A percentile compares a stretch with the other conserved stretches of the same genome.
Evolutionary conservation across 495 filamentous ascomycete genomes (phyloP).

Genomic region (Massariosphaeria phaeospora): DNA sequence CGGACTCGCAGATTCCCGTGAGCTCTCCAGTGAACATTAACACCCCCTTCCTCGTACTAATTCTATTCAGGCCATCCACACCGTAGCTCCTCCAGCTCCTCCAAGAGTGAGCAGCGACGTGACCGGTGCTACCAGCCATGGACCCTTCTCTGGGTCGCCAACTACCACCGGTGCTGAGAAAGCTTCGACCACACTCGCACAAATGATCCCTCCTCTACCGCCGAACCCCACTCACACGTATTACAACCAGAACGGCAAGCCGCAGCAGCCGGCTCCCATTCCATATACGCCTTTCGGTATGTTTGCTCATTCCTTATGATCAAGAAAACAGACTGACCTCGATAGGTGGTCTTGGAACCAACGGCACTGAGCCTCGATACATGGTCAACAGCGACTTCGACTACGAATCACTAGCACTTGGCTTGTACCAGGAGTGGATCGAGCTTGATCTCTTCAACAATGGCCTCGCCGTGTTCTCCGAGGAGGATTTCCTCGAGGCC

Average conservation of each 20-base stretch:
- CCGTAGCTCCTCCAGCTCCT: conserved; percentile 13
- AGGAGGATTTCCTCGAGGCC: conserved; percentile 62
- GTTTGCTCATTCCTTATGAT: background rate
- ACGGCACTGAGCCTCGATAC: conserved; percentile 69
- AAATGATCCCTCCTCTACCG: conserved; percentile 33
- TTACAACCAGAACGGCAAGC: conserved; percentile 68
- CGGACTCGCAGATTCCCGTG: conserved; percentile 30
- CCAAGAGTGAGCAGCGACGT: conserved; percentile 29
- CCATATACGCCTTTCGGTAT: conserved; percentile 67
- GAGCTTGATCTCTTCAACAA: conserved; percentile 85
- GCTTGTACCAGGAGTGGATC: conserved; percentile 78
- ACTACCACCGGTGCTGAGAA: conserved; percentile 41
- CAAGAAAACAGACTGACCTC: background rate
- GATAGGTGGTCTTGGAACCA: conserved; percentile 63
- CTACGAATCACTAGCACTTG: conserved; percentile 47
- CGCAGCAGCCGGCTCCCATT: conserved; percentile 59
- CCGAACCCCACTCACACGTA: conserved; percentile 43
- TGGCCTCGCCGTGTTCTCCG: conserved; percentile 65
- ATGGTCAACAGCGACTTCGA: conserved; percentile 42
- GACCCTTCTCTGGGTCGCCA: conserved; percentile 38
- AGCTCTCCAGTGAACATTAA: no score
- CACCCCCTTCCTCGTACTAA: background rate
- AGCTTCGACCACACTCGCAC: conserved; percentile 29
- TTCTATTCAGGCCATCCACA: conserved; percentile 12
- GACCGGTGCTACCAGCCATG: conserved; percentile 40